A percentile compares a stretch with the other conserved stretches of the same genome.
Conservation (phyloP, 805 yeast genomes). For the Saturnispora galanensis region DNA sequence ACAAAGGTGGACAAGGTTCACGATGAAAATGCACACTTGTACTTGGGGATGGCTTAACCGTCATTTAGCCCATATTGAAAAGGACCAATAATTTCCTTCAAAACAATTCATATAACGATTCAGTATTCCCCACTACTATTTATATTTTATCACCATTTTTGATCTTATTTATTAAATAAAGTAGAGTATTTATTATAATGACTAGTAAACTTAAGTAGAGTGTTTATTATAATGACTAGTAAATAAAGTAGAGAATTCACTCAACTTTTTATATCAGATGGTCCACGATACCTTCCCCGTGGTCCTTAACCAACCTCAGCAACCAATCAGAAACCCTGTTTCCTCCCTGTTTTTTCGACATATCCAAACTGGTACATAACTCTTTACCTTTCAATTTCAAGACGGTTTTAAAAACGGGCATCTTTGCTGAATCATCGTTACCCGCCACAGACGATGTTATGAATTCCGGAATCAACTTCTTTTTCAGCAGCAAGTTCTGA, state of each 20-base stretch:
- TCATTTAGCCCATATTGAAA: background rate
- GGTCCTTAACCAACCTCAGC: conserved; percentile 9
- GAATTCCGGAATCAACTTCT: conserved; percentile 26
- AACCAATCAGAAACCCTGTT: conserved; percentile 31
- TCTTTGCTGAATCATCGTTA: conserved; percentile 6
- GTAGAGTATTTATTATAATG: conserved; percentile 2
- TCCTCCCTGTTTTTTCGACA: conserved; percentile 30
- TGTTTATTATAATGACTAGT: too few species aligned
- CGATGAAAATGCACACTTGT: conserved; percentile 34
- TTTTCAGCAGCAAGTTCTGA: conserved; percentile 1
- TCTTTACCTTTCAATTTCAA: conserved; percentile 25
- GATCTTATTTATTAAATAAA: conserved; percentile 3
- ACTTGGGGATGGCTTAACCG: conserved; percentile 24
- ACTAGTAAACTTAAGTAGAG: background rate
- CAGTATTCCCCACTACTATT: conserved; percentile 1
- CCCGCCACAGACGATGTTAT: conserved; percentile 7
- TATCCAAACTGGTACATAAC: conserved; percentile 27
- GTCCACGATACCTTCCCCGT: conserved; percentile 6
- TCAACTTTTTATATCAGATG: too few species aligned
- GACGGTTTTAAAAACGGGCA: conserved; percentile 17
- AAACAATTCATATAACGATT: background rate
- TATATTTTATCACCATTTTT: conserved; percentile 1
- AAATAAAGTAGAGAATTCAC: too few species aligned
- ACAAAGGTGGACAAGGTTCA: conserved; percentile 50
- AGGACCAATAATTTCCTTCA: background rate